Evolutionary conservation across 164 flowering plant species (phyloP), one percentile per base, ranked within the genome.

Genomic region (Stephania japonica): DNA sequence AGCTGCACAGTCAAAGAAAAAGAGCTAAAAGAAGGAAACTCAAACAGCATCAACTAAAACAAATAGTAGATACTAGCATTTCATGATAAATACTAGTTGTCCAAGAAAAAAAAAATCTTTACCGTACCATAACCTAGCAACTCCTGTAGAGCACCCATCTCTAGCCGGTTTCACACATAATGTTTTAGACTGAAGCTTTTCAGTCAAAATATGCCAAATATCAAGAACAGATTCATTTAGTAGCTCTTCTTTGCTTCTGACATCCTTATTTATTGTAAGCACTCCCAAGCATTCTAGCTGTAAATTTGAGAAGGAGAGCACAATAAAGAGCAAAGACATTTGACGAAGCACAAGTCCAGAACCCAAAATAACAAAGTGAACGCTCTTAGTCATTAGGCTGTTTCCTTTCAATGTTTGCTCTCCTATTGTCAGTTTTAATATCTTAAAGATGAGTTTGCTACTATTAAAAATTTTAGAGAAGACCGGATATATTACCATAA

Each of bases 91-190:
- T 13, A 13, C 27, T 50, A 5, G 38, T 66, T 66, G 1, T 44
- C 50, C 14, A 8, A 44, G 10, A 24, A 42, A 70, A 18, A 24
- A 42, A 70, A 18, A 70, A 25, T 8, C 11, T 5, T 49, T 42
- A 47, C 73, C 16, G 21, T 84, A 91, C 98, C 97, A 80, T 72
- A 93, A 78, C 80, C 95, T 88, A 69, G 97, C 98, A 80, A 93
- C 98, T 69, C 98, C 97, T 77, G 98, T 93, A 3, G 98, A 93
- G 84, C 98, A 93, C 50, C 98, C 98, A 85, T 93, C 97, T 80
- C 89, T 86, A 67, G 93, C 91, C 49, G 98, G 97, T 80, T 93
- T 93, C 71, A 93, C 82, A 68, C 98, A 93, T 68, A 93, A 62
- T 27, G 92, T 88, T 75, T 88, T 80, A 76, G 87, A 84, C 65